phyloP scores from a whole-genome alignment of 345 rosid genomes.

The Mallotus nudiflorus region DNA sequence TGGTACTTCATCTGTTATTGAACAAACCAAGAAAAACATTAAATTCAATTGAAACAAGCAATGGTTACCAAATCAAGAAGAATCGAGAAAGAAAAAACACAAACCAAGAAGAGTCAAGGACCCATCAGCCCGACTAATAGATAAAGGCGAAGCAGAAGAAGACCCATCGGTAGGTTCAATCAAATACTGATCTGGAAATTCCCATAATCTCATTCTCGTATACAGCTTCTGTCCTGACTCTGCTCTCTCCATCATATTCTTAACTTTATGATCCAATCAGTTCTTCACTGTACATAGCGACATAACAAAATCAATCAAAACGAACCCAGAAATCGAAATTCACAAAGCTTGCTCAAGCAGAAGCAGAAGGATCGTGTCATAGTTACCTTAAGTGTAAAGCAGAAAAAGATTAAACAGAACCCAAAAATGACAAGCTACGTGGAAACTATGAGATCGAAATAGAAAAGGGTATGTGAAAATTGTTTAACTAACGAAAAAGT shows the following conservation, averaged over 20 bases:
- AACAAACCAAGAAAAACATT: no score
- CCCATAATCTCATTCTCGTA: constrained; percentile 87
- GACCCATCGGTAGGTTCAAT: constrained; percentile 94
- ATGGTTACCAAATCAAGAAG: background rate
- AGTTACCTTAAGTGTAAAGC: background rate
- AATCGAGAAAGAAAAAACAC: constrained; percentile 9
- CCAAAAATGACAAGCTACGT: background rate
- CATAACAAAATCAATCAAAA: background rate
- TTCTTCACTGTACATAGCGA: background rate
- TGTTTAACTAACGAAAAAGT: no score
- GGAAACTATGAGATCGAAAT: constrained; percentile 11
- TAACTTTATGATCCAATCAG: constrained; percentile 6
- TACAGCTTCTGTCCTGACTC: constrained; percentile 81
- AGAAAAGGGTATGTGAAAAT: no score
- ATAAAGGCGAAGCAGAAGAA: constrained; percentile 55
- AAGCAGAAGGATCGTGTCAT: background rate
- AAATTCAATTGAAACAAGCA: background rate
- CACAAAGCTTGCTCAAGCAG: background rate
- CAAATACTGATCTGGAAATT: constrained; percentile 87
- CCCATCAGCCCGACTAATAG: constrained; percentile 73
- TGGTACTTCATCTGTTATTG: constrained; percentile 62
- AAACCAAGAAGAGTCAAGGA: constrained; percentile 71
- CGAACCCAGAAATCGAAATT: background rate
- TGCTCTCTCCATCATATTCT: constrained; percentile 76
- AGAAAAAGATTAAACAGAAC: background rate